These are phyloP conservation scores for Aureobasidium pullulans DNA, from an alignment of 2,329 filamentous ascomycete genomes.

Conservation along the genomic window DNA sequence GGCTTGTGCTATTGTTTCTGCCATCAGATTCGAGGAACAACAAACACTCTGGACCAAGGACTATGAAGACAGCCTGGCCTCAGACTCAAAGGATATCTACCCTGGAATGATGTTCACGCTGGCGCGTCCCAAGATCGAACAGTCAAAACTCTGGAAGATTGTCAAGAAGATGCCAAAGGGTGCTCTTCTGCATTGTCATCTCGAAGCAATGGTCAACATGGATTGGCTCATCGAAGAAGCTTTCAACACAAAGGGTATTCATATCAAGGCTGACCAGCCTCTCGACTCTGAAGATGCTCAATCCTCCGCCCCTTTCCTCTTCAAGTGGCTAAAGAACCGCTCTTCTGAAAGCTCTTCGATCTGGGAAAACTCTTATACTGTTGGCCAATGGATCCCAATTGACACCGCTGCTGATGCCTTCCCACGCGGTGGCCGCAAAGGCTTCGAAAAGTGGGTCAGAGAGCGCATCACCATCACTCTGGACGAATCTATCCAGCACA, in stretches of 20 bases:
- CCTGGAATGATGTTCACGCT: slow-evolving; percentile 92
- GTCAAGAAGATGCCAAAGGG: slow-evolving; percentile 85
- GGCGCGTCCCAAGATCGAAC: slow-evolving; percentile 78
- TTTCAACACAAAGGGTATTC: slow-evolving; percentile 65
- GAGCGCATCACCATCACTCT: slow-evolving; percentile 63
- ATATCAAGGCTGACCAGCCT: slow-evolving; percentile 54
- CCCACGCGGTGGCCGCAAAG: slow-evolving; percentile 61
- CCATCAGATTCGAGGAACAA: slow-evolving; percentile 72
- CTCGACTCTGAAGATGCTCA: slow-evolving; percentile 49
- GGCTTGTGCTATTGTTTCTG: slow-evolving; percentile 71
- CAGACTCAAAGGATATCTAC: slow-evolving; percentile 54
- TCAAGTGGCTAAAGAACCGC: slow-evolving; percentile 48
- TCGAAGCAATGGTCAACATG: slow-evolving; percentile 86
- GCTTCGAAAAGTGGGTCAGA: slow-evolving; percentile 72
- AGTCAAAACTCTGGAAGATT: slow-evolving; percentile 77
- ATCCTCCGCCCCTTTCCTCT: slow-evolving; percentile 51
- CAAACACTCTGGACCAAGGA: slow-evolving; percentile 67
- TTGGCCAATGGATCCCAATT: slow-evolving; percentile 52
- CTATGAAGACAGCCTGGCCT: slow-evolving; percentile 62
- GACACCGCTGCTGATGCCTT: slow-evolving; percentile 62
- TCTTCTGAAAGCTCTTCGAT: slow-evolving; percentile 42
- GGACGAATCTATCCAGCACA: slow-evolving; percentile 68
- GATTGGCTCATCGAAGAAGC: slow-evolving; percentile 69
- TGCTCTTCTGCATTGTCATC: slow-evolving; percentile 73
- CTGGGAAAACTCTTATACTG: slow-evolving; percentile 59